phyloP scores from a whole-genome alignment of 305 asterid species.

The Ajuga reptans region DNA sequence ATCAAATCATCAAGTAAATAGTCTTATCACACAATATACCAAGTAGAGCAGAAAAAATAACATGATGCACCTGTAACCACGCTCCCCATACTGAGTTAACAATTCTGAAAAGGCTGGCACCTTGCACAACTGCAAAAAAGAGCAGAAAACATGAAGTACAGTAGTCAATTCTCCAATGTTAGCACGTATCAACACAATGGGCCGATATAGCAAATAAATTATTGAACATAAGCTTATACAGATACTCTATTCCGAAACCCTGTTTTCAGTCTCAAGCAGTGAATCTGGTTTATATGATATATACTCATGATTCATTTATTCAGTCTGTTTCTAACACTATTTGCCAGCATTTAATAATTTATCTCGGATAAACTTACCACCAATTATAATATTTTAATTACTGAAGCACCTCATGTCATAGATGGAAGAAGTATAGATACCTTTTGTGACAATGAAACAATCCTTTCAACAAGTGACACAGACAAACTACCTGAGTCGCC shows the following conservation, averaged over 20 bases:
- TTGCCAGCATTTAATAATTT: neutral
- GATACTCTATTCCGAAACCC: neutral
- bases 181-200: slow-evolving; percentile 12
- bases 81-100: slow-evolving; percentile 53
- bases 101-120: slow-evolving; percentile 72
- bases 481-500: slow-evolving; percentile 76
- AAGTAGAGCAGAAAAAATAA: slow-evolving; percentile 7
- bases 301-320: neutral
- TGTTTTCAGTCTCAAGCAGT: neutral
- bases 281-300: neutral
- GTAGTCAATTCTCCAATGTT: slow-evolving; percentile 11
- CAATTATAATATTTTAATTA: neutral
- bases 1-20: neutral
- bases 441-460: slow-evolving; percentile 52
- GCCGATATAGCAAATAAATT: neutral
- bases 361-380: slow-evolving; percentile 11
- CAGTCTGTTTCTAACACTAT: neutral
- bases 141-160: slow-evolving; percentile 22
- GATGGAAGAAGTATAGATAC: slow-evolving; percentile 28
- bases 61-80: slow-evolving; percentile 66
- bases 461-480: slow-evolving; percentile 53
- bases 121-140: slow-evolving; percentile 50
- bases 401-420: slow-evolving; percentile 12
- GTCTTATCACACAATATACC: neutral
- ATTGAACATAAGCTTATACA: neutral